These are phyloP conservation scores for Tylopilus cervinicoccineus DNA, from an alignment of 768 basidiomycete genomes.

Conservation along the genomic window DNA sequence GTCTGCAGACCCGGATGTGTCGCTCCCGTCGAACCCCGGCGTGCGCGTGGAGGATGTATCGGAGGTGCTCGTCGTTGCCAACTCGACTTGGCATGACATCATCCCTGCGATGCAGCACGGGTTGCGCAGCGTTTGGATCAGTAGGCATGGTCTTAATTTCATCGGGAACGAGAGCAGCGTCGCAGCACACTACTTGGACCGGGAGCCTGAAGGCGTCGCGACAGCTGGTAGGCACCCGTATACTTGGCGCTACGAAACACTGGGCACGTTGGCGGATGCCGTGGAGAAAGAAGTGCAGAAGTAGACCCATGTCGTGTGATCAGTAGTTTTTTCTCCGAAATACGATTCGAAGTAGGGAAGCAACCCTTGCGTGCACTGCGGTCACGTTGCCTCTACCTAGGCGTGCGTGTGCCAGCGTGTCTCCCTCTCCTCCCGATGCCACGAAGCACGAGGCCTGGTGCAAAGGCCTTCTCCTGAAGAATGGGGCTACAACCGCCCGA, in stretches of 20 bases:
- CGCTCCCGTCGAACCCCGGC: conserved; percentile 16
- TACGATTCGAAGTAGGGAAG: conserved; percentile 2
- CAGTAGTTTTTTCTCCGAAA: not conserved
- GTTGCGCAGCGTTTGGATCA: conserved; percentile 63
- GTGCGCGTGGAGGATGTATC: conserved; percentile 35
- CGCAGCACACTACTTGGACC: conserved; percentile 31
- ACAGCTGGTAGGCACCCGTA: conserved; percentile 31
- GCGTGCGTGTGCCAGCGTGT: no score
- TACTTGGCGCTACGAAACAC: conserved; percentile 53
- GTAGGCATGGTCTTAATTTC: conserved; percentile 33
- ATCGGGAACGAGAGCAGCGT: conserved; percentile 33
- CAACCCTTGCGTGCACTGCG: not conserved
- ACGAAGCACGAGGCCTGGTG: no score
- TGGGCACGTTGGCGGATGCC: conserved; percentile 58
- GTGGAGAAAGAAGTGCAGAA: conserved; percentile 41
- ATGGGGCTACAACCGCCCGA: no score
- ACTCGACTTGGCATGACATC: conserved; percentile 65
- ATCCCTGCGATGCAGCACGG: conserved; percentile 56
- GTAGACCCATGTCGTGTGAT: conserved; percentile 1
- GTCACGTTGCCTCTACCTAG: no score
- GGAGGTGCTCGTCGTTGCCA: conserved; percentile 62
- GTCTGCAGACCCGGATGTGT: conserved; percentile 15
- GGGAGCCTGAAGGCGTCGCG: conserved; percentile 10
- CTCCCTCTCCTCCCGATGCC: no score
- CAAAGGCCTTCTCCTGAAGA: no score